phyloP scores from a whole-genome alignment of 768 basidiomycete genomes.

The Suillus ampliporus region DNA sequence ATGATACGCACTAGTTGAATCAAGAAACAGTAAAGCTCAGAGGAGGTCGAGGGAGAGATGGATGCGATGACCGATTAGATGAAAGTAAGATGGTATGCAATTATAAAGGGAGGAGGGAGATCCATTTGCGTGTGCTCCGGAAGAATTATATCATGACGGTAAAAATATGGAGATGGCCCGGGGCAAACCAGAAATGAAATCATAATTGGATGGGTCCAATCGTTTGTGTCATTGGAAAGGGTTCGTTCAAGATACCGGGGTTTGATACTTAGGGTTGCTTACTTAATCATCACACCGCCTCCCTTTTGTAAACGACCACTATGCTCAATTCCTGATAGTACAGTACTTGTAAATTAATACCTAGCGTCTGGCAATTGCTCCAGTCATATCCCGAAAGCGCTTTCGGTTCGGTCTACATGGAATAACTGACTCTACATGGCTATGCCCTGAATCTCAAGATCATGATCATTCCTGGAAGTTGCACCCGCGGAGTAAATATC shows the following conservation, averaged over 20 bases:
- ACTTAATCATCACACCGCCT: no score
- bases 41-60: neutral
- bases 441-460: neutral
- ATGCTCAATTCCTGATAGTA: no score
- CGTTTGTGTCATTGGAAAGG: neutral
- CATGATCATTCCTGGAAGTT: neutral
- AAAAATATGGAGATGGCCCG: constrained; percentile 5
- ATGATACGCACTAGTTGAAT: neutral
- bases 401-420: neutral
- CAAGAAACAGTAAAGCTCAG: neutral
- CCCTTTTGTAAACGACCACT: no score
- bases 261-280: neutral
- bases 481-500: neutral
- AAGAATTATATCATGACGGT: constrained; percentile 4
- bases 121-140: constrained; percentile 2
- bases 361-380: no score
- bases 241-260: constrained; percentile 4
- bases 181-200: constrained; percentile 1
- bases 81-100: neutral
- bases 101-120: constrained; percentile 4
- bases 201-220: constrained; percentile 3
- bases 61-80: constrained; percentile 8
- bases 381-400: neutral
- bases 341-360: no score
- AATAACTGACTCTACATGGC: neutral